phyloP scores from a whole-genome alignment of 2,329 filamentous ascomycete species.

The Xylariaceae sp. region DNA sequence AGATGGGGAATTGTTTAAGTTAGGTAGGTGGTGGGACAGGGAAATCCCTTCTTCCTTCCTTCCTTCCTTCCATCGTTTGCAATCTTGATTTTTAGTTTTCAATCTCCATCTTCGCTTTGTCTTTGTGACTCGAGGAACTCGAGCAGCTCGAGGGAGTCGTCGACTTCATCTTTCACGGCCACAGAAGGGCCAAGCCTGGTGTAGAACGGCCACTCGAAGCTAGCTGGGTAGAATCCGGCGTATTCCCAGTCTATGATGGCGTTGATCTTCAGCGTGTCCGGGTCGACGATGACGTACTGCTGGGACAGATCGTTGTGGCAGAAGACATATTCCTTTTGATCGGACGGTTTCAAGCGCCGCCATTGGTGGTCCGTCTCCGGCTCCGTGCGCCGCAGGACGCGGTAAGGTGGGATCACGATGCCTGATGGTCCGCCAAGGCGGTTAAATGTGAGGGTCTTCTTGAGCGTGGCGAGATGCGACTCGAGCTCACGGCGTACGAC shows the following conservation, averaged over 20 bases:
- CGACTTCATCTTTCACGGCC: slow-evolving; percentile 1
- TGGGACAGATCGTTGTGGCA: slow-evolving; percentile 9
- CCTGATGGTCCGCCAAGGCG: slow-evolving; percentile 29
- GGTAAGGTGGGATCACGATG: slow-evolving; percentile 13
- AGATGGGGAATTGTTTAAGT: too few relatives aligned
- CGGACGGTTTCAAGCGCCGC: slow-evolving; percentile 3
- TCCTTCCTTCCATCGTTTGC: not conserved
- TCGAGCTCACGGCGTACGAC: slow-evolving; percentile 27
- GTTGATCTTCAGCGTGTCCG: slow-evolving; percentile 9
- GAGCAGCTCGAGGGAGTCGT: slow-evolving; percentile 4
- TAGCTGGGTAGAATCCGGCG: slow-evolving; percentile 17
- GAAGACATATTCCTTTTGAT: slow-evolving; percentile 1
- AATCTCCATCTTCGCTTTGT: too few relatives aligned
- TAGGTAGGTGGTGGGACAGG: too few relatives aligned
- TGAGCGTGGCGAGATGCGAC: slow-evolving; percentile 23
- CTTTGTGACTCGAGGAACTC: slow-evolving; percentile 1
- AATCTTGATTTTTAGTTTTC: too few relatives aligned
- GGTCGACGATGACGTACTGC: slow-evolving; percentile 10
- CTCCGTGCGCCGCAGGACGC: not conserved
- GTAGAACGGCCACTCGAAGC: slow-evolving; percentile 5
- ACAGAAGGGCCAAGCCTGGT: slow-evolving; percentile 1
- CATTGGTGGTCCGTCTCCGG: not conserved
- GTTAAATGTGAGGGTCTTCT: slow-evolving; percentile 25
- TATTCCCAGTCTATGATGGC: slow-evolving; percentile 15
- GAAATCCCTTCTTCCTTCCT: too few relatives aligned